A percentile compares a stretch with the other conserved stretches of the same genome.
Conservation (phyloP, 2,329 filamentous ascomycete genomes). For the Malbranchea zuffiana region DNA sequence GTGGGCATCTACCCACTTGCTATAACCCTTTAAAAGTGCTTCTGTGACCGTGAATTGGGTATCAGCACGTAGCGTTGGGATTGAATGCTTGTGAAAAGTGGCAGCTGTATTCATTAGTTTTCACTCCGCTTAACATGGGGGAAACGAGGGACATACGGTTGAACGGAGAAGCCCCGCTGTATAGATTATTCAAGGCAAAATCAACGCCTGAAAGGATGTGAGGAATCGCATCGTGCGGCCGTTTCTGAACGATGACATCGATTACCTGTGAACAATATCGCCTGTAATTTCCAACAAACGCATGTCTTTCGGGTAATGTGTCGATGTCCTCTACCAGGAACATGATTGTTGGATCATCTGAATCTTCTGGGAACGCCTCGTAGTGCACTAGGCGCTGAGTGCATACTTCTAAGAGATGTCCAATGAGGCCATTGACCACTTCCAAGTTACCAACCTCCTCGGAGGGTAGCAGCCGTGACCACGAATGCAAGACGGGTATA, state of each 20-base stretch:
- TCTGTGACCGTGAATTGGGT: slow-evolving; percentile 84
- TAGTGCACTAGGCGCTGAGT: slow-evolving; percentile 77
- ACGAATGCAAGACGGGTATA: slow-evolving; percentile 81
- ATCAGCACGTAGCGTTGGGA: slow-evolving; percentile 58
- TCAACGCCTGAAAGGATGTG: slow-evolving; percentile 78
- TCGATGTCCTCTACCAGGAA: slow-evolving; percentile 92
- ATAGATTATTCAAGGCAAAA: slow-evolving; percentile 61
- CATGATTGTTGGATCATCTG: slow-evolving; percentile 63
- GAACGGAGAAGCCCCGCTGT: slow-evolving; percentile 58
- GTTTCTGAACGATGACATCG: slow-evolving; percentile 71
- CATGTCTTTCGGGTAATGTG: slow-evolving; percentile 83
- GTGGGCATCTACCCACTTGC: slow-evolving; percentile 58
- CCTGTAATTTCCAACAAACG: slow-evolving; percentile 90
- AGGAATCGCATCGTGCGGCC: slow-evolving; percentile 71
- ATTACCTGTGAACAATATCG: slow-evolving; percentile 82
- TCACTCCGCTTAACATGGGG: background rate
- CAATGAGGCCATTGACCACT: slow-evolving; percentile 54
- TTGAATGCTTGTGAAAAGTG: slow-evolving; percentile 32
- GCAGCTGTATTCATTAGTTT: slow-evolving; percentile 19
- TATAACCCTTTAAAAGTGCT: slow-evolving; percentile 76
- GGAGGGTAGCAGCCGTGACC: slow-evolving; percentile 70
- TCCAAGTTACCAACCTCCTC: slow-evolving; percentile 50
- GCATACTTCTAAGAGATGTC: slow-evolving; percentile 68
- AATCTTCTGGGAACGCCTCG: slow-evolving; percentile 73
- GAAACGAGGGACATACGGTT: slow-evolving; percentile 41